Evolutionary conservation across 768 basidiomycete genomes (phyloP), one percentile per base, ranked within the genome.

Genomic region (Clavaria fumosa): DNA sequence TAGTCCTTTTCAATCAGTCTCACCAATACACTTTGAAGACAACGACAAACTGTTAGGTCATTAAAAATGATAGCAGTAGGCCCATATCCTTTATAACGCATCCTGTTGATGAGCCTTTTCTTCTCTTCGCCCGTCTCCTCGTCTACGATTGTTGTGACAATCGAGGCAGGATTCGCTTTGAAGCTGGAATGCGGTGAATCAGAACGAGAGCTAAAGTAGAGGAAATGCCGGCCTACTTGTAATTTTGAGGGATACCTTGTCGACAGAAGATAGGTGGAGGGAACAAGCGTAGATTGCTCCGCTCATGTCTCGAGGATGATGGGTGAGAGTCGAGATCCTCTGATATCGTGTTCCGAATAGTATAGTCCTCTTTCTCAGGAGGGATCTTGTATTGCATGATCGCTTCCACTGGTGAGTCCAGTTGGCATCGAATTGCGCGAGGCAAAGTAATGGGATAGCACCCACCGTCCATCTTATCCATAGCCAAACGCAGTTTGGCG

Each of bases 201-300:
- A 41, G 9, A 42, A 22, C 12, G 11, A 5, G 23, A 27, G 3
- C 33, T 15, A 7, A 20, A 19, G 10, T 9, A 5, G n/a, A 4
- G 21, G 4, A 23, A 23, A 30, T 39, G 21, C 24, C 5, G 15
- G 18, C 63, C 23, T 38, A 86, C 88, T 76, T 78, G 64, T 90
- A 95, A 33, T 70, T 70, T 44, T 83, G 78, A 17, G 86, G 75
- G 27, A 90, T 70, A 0, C 61, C 67, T 45, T 86, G 80, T 23
- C 88, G 69, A 47, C 79, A 82, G 59, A 96, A 96, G 33, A 90
- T 56, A 5, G 93, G 91, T 1, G 90, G 83, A 20, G 93, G 89
- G 45, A 90, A 75, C 7, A 88, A 62, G 20, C 82, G 69, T 6
- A 90, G 60, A 47, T 73, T 75, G 50, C 72, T 79, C 39, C 56